Conservation (phyloP, 1,284 basidiomycete species). For the Cutaneotrichosporon sp. region DNA sequence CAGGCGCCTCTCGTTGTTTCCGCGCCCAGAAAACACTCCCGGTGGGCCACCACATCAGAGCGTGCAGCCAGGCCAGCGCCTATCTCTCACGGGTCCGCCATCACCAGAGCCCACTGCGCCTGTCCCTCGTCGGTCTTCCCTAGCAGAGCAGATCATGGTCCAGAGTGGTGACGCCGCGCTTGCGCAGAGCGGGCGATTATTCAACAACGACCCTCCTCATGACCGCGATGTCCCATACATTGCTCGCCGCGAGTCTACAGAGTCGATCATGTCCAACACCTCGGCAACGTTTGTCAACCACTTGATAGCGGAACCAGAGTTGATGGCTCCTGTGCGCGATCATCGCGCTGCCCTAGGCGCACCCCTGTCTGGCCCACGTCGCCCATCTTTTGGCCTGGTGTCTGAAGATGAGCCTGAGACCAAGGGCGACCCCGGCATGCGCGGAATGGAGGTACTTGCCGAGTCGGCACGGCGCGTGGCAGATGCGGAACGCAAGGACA, state of each 20-base stretch:
- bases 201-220: background rate
- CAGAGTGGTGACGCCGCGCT: constrained; percentile 42
- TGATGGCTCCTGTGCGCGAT: background rate
- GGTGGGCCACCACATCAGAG: background rate
- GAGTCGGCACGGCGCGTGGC: constrained; percentile 39
- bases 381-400: constrained; percentile 6
- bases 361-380: background rate
- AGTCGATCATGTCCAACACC: constrained; percentile 20
- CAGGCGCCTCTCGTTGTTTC: constrained; percentile 26
- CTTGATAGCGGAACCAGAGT: constrained; percentile 1
- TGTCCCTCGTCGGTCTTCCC: constrained; percentile 32
- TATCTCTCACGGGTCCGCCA: constrained; percentile 32
- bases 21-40: background rate
- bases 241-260: constrained; percentile 35
- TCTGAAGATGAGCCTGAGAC: constrained; percentile 28
- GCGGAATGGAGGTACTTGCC: constrained; percentile 49
- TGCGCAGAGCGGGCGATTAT: constrained; percentile 20
- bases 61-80: background rate
- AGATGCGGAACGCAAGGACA: constrained; percentile 35
- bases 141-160: constrained; percentile 45
- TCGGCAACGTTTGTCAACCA: background rate
- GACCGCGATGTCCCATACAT: constrained; percentile 11
- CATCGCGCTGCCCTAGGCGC: background rate
- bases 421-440: constrained; percentile 35
- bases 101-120: constrained; percentile 29